These are phyloP conservation scores for Microbotryum scabiosae DNA, from an alignment of 1,284 basidiomycete genomes.

Conservation along the genomic window DNA sequence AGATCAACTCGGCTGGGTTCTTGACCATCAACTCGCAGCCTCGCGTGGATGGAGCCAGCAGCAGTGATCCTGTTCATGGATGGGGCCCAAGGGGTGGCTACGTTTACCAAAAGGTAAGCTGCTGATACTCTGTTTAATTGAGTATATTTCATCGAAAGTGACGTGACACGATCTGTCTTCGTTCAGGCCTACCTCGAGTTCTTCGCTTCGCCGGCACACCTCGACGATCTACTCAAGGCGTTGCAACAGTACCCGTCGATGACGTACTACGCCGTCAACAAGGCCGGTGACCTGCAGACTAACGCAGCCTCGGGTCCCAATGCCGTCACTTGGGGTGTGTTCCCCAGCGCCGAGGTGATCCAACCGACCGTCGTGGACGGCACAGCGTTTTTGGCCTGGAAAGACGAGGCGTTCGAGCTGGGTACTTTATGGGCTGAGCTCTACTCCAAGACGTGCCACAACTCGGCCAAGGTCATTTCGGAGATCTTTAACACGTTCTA, in stretches of 20 bases:
- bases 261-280: conserved; percentile 79
- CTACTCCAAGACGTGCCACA: conserved; percentile 26
- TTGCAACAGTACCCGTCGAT: conserved; percentile 72
- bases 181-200: conserved; percentile 91
- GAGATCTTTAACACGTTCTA: conserved; percentile 32
- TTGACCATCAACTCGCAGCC: conserved; percentile 98
- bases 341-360: conserved; percentile 94
- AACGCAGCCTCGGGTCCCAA: conserved; percentile 93
- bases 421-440: conserved; percentile 35
- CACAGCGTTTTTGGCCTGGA: conserved; percentile 67
- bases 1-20: conserved; percentile 66
- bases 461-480: conserved; percentile 26
- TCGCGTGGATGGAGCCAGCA: conserved; percentile 70
- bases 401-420: conserved; percentile 39
- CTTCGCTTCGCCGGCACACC: conserved; percentile 68
- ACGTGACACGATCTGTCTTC: background rate
- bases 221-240: conserved; percentile 66
- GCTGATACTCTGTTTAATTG: background rate
- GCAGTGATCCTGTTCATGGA: conserved; percentile 51
- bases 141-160: background rate
- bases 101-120: conserved; percentile 42
- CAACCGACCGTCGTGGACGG: conserved; percentile 98
- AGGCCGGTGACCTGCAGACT: conserved; percentile 77
- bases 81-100: conserved; percentile 46
- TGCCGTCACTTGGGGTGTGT: conserved; percentile 98